These are phyloP conservation scores for Dendrobium nobile DNA, from an alignment of 106 monocot species.

Conservation along the genomic window DNA sequence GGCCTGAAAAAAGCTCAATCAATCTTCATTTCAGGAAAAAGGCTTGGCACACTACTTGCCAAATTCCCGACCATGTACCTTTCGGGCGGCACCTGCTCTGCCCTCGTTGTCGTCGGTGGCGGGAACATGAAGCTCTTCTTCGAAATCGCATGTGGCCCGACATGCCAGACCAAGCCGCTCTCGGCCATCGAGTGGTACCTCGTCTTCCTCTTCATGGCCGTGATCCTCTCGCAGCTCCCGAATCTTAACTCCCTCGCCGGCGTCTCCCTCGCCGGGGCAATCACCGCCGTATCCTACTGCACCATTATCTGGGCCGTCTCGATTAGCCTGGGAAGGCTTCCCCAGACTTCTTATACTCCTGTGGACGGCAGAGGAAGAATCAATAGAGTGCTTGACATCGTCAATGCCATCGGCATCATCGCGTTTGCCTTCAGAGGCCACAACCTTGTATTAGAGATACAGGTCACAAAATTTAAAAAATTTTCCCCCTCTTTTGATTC, in stretches of 20 bases:
- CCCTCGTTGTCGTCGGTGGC: constrained; percentile 73
- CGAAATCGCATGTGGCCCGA: constrained; percentile 47
- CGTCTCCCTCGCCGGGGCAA: constrained; percentile 59
- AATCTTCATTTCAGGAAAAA: constrained; percentile 31
- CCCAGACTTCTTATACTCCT: constrained; percentile 38
- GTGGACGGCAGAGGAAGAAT: constrained; percentile 14
- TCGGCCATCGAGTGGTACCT: constrained; percentile 84
- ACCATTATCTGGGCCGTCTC: constrained; percentile 78
- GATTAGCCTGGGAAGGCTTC: constrained; percentile 33
- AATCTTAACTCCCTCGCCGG: constrained; percentile 95
- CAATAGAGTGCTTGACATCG: constrained; percentile 22
- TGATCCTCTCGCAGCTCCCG: constrained; percentile 69
- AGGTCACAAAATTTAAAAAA: constrained; percentile 25
- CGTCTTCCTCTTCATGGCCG: constrained; percentile 66
- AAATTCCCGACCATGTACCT: constrained; percentile 77
- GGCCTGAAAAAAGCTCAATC: too few species aligned
- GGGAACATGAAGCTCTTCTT: constrained; percentile 82
- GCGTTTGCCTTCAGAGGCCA: constrained; percentile 89
- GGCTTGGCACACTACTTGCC: constrained; percentile 46
- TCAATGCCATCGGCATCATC: constrained; percentile 76
- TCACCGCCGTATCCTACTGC: constrained; percentile 71
- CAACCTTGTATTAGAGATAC: constrained; percentile 82
- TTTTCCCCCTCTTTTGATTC: too few species aligned
- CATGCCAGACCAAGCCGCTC: constrained; percentile 36
- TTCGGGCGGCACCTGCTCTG: constrained; percentile 79